Evolutionary conservation across 2,329 filamentous ascomycete species (phyloP).

Genomic region (Iodosphaeria phyllophila): DNA sequence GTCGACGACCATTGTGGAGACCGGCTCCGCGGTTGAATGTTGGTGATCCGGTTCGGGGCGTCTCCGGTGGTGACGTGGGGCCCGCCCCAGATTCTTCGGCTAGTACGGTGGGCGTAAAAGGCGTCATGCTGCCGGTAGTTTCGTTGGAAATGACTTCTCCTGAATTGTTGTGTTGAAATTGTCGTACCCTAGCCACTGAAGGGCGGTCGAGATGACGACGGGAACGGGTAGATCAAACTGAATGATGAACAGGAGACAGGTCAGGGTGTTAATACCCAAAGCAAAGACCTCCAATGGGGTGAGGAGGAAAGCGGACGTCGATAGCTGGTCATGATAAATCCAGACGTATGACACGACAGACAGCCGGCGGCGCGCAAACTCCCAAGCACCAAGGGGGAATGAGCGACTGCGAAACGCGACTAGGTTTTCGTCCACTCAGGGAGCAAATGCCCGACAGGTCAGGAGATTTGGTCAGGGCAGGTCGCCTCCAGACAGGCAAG

Average conservation of each 20-base stretch:
- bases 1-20: no score
- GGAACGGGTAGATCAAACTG: no score
- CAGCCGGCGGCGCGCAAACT: slow-evolving; percentile 5
- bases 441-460: not conserved
- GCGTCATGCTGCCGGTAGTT: no score
- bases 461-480: not conserved
- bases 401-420: no score
- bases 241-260: no score
- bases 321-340: slow-evolving; percentile 27
- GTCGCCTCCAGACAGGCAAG: no score
- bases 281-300: slow-evolving; percentile 25
- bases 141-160: slow-evolving; percentile 9
- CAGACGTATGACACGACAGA: slow-evolving; percentile 8
- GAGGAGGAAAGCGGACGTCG: slow-evolving; percentile 18
- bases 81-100: slow-evolving; percentile 7
- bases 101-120: no score
- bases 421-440: no score
- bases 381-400: no score
- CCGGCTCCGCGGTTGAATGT: slow-evolving; percentile 8
- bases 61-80: slow-evolving; percentile 22
- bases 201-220: no score
- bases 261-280: slow-evolving; percentile 24
- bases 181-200: no score
- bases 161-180: no score
- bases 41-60: slow-evolving; percentile 17